These are phyloP conservation scores for Thielaviopsis populi DNA, from an alignment of 2,329 filamentous ascomycete species.

Conservation along the genomic window DNA sequence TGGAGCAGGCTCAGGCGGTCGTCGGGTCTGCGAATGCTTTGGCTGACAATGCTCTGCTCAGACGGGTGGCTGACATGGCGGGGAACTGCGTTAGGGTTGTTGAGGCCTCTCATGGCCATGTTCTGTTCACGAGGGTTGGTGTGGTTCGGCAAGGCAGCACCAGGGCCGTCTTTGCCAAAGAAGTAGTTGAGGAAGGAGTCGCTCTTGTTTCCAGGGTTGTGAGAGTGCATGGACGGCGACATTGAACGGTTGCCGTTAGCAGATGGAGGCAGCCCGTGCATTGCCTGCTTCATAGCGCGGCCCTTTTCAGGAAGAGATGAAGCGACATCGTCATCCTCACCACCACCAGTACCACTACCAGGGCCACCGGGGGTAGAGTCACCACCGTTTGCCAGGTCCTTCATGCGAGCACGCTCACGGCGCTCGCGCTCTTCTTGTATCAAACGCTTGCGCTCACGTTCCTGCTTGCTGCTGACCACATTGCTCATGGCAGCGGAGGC, in stretches of 20 bases:
- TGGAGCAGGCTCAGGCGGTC: conserved; percentile 39
- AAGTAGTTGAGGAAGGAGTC: conserved; percentile 98
- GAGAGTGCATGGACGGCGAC: conserved; percentile 58
- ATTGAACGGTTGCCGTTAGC: conserved; percentile 44
- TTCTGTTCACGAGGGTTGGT: conserved; percentile 19
- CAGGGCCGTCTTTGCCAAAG: conserved; percentile 75
- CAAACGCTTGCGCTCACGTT: conserved; percentile 70
- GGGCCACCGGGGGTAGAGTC: conserved; percentile 23
- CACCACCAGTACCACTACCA: conserved; percentile 25
- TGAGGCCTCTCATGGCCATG: conserved; percentile 15
- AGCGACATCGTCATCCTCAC: conserved; percentile 24
- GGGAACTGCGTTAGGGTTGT: conserved; percentile 9
- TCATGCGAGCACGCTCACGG: conserved; percentile 66
- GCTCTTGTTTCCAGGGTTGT: conserved; percentile 46
- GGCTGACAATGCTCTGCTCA: conserved; percentile 62
- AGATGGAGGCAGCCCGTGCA: conserved; percentile 25
- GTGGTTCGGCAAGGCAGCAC: conserved; percentile 26
- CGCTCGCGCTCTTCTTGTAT: conserved; percentile 75
- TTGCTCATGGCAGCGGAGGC: conserved; percentile 95
- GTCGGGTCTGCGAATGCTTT: conserved; percentile 62
- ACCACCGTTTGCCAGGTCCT: conserved; percentile 66
- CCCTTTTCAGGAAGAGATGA: conserved; percentile 15
- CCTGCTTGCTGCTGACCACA: conserved; percentile 87
- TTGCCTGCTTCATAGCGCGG: conserved; percentile 5
- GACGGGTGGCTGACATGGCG: conserved; percentile 64